A percentile compares a stretch with the other conserved stretches of the same genome.
phyloP scores from a whole-genome alignment of 1,284 basidiomycete genomes.

The Gomphus bonarii region DNA sequence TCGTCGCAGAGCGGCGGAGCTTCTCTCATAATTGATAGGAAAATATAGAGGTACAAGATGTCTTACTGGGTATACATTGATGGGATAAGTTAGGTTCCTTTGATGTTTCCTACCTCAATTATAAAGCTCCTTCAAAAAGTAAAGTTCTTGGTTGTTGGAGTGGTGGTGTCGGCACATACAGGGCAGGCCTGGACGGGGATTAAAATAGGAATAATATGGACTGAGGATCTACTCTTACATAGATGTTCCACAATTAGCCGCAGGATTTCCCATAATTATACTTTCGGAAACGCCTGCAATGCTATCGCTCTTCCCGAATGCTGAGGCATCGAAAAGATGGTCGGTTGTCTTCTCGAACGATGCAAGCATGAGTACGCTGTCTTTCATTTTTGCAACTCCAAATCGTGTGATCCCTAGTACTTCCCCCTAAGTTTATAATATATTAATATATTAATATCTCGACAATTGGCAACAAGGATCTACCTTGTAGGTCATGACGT shows the following conservation, averaged over 20 bases:
- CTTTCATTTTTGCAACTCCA: slow-evolving; percentile 99
- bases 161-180: slow-evolving; percentile 42
- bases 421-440: slow-evolving; percentile 62
- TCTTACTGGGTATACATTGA: neutral
- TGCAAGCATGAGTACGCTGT: slow-evolving; percentile 97
- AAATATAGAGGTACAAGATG: neutral
- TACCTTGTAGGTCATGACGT: slow-evolving; percentile 98
- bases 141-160: slow-evolving; percentile 43
- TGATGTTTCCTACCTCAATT: slow-evolving; percentile 7
- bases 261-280: slow-evolving; percentile 99
- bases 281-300: slow-evolving; percentile 98
- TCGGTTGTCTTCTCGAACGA: slow-evolving; percentile 99
- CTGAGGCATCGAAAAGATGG: slow-evolving; percentile 96
- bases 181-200: slow-evolving; percentile 35
- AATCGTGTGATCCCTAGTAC: slow-evolving; percentile 98
- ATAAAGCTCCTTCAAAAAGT: slow-evolving; percentile 46
- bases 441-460: neutral
- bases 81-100: neutral
- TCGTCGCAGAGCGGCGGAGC: slow-evolving; percentile 7
- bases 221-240: slow-evolving; percentile 51
- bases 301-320: slow-evolving; percentile 90
- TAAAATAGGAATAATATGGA: slow-evolving; percentile 2
- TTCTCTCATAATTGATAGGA: neutral
- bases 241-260: slow-evolving; percentile 90
- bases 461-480: slow-evolving; percentile 7